Percentiles rank a stretch among this genome's conserved stretches.
These are phyloP conservation scores for Glycine tomentella DNA, from an alignment of 306 rosid genomes.

Conservation along the genomic window DNA sequence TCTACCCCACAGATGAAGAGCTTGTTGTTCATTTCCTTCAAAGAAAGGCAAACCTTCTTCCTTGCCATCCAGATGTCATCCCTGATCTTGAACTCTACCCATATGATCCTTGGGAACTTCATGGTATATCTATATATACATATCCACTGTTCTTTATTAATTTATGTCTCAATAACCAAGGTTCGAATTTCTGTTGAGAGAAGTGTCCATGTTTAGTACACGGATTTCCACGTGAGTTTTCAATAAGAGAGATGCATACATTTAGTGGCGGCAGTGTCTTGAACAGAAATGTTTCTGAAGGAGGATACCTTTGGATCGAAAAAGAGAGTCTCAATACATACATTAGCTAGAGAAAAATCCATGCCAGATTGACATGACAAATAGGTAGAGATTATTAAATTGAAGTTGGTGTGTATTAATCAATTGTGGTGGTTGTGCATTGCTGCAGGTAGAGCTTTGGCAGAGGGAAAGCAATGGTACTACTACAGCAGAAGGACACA, in stretches of 20 bases:
- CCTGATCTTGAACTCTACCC: slow-evolving; percentile 93
- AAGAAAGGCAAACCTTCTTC: slow-evolving; percentile 82
- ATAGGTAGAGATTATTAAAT: background rate
- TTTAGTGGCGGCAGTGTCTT: too few species aligned
- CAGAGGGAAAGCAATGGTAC: slow-evolving; percentile 90
- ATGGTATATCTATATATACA: slow-evolving; percentile 53
- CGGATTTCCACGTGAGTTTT: too few species aligned
- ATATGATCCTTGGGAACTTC: slow-evolving; percentile 88
- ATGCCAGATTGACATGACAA: too few species aligned
- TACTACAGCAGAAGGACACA: slow-evolving; percentile 86
- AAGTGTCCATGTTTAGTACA: background rate
- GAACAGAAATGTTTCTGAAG: background rate
- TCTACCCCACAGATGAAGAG: slow-evolving; percentile 92
- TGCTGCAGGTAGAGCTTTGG: slow-evolving; percentile 80
- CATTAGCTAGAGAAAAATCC: background rate
- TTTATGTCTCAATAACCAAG: background rate
- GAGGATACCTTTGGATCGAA: too few species aligned
- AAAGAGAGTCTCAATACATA: too few species aligned
- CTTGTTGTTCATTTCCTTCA: slow-evolving; percentile 93
- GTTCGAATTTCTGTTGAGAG: background rate
- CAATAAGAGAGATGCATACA: too few species aligned
- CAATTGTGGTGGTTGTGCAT: slow-evolving; percentile 21
- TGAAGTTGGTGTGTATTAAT: slow-evolving; percentile 17
- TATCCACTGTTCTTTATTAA: background rate
- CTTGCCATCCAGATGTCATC: slow-evolving; percentile 94